These are phyloP conservation scores for Paracamarosporium sp. DNA, from an alignment of 2,329 filamentous ascomycete genomes.

Conservation along the genomic window DNA sequence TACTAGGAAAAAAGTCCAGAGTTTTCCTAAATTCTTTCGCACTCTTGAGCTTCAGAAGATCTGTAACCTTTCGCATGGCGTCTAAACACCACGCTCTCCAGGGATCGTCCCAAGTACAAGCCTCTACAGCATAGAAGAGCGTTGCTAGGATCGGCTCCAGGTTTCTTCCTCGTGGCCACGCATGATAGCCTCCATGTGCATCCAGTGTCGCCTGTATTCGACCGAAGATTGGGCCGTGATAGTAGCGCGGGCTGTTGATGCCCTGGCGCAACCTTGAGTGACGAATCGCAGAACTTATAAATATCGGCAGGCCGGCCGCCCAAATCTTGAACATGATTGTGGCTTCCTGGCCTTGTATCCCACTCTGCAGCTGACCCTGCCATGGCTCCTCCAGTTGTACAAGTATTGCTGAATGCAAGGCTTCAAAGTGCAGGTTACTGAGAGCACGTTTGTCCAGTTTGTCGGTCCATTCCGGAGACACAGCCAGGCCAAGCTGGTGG, in stretches of 20 bases:
- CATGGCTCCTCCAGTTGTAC: conserved; percentile 23
- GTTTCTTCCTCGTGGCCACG: conserved; percentile 24
- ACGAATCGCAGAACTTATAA: conserved; percentile 20
- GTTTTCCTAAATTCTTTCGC: conserved; percentile 25
- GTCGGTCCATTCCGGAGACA: conserved; percentile 19
- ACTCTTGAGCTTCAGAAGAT: conserved; percentile 22
- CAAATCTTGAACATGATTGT: conserved; percentile 24
- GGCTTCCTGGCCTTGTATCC: conserved; percentile 14
- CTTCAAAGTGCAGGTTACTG: conserved; percentile 29
- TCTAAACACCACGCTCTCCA: conserved; percentile 22
- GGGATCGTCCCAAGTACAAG: conserved; percentile 14
- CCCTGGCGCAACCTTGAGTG: conserved; percentile 15
- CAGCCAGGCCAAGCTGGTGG: conserved; percentile 24
- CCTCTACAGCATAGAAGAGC: conserved; percentile 26
- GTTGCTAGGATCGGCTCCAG: conserved; percentile 24
- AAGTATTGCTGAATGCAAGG: conserved; percentile 12
- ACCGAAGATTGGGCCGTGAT: conserved; percentile 13
- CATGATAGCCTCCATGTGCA: conserved; percentile 13
- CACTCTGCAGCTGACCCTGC: conserved; percentile 11
- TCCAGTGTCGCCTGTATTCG: conserved; percentile 17
- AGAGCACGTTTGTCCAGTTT: conserved; percentile 18
- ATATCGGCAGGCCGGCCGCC: conserved; percentile 21
- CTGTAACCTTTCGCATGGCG: conserved; percentile 10
- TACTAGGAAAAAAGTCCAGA: conserved; percentile 23
- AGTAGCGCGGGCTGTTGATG: not conserved